Conservation (phyloP, 225 moss, liverwort and hornwort genomes). For the Bryoerythrophyllum caledonicum region DNA sequence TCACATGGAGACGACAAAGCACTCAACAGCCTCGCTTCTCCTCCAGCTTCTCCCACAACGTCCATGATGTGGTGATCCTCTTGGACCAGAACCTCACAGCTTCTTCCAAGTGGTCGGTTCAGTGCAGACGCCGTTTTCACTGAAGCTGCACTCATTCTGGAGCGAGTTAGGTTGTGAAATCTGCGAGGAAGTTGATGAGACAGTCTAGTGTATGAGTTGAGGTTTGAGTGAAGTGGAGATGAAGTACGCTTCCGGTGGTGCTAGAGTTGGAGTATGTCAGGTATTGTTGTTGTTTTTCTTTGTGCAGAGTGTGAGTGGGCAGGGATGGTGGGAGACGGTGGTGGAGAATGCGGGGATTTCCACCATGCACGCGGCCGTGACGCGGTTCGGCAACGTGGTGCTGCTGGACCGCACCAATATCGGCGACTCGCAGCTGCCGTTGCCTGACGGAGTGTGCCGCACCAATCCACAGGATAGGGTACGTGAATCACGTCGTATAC, state of each 20-base stretch:
- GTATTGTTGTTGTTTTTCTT: not conserved
- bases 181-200: too few species aligned
- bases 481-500: not conserved
- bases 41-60: too few species aligned
- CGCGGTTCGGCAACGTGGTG: constrained; percentile 48
- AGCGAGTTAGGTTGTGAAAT: too few species aligned
- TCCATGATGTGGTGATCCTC: too few species aligned
- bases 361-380: constrained; percentile 59
- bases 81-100: too few species aligned
- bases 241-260: too few species aligned
- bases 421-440: constrained; percentile 36
- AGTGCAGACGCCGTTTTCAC: too few species aligned
- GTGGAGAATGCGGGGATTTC: constrained; percentile 56
- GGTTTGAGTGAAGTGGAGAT: not conserved
- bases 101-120: too few species aligned
- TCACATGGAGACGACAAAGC: too few species aligned
- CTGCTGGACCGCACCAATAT: constrained; percentile 58
- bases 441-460: constrained; percentile 49
- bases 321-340: constrained; percentile 50
- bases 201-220: too few species aligned
- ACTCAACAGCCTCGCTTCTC: too few species aligned
- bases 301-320: constrained; percentile 19
- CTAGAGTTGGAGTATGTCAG: not conserved
- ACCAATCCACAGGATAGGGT: constrained; percentile 41
- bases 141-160: too few species aligned